Conservation (phyloP, 2,329 filamentous ascomycete genomes). For the Neofusicoccum sp. region DNA sequence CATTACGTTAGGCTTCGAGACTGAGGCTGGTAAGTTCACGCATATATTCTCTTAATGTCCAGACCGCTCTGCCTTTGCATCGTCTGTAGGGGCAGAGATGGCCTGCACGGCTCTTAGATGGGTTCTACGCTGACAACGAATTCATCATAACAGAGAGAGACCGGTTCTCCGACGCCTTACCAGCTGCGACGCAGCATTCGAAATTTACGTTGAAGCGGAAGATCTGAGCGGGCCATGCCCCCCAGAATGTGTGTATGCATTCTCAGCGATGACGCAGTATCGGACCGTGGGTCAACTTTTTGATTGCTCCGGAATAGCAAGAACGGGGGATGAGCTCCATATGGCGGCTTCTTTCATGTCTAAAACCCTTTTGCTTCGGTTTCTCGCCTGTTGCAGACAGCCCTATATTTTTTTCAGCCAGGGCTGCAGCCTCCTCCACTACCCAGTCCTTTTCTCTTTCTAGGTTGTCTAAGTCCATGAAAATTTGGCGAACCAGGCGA, state of each 20-base stretch:
- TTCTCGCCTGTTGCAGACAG: not conserved
- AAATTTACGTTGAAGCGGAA: conserved; percentile 47
- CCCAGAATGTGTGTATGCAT: conserved; percentile 3
- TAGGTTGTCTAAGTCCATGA: conserved; percentile 14
- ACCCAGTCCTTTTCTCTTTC: not conserved
- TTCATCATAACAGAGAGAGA: conserved; percentile 43
- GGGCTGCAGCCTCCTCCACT: not conserved
- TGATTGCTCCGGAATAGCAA: not conserved
- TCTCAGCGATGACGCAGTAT: conserved; percentile 1
- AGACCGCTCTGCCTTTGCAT: too few species aligned
- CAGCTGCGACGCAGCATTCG: conserved; percentile 44
- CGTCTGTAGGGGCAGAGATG: not conserved
- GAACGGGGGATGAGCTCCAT: not conserved
- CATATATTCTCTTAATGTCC: not conserved
- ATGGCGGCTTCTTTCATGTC: not conserved
- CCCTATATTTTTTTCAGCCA: not conserved
- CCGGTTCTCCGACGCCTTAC: conserved; percentile 48
- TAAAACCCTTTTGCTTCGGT: not conserved
- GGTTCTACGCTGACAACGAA: conserved; percentile 28
- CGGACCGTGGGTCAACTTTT: not conserved
- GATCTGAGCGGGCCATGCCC: conserved; percentile 28
- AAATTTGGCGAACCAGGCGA: conserved; percentile 13
- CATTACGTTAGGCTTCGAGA: conserved; percentile 82
- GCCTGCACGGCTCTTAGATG: not conserved
- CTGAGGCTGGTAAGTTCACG: conserved; percentile 66